These are phyloP conservation scores for Dothideomycetes sp. DNA, from an alignment of 2,329 filamentous ascomycete genomes.

Conservation along the genomic window DNA sequence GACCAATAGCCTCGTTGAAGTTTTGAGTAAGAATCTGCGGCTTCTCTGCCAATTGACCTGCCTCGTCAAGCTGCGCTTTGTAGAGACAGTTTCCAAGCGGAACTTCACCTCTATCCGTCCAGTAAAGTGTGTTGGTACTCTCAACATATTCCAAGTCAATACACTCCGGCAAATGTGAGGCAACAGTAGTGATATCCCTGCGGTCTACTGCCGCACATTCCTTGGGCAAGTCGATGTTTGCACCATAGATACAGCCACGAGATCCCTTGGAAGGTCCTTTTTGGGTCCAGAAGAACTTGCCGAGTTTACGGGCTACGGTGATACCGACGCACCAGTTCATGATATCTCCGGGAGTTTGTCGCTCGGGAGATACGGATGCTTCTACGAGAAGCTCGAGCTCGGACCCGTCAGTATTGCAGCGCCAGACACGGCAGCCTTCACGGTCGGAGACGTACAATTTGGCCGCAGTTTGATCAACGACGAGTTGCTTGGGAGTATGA, in stretches of 20 bases:
- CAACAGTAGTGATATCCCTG: conserved; percentile 22
- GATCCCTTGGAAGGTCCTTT: conserved; percentile 46
- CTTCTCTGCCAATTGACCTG: not conserved
- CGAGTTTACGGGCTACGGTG: conserved; percentile 32
- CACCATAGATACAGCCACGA: conserved; percentile 45
- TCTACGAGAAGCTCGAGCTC: conserved; percentile 32
- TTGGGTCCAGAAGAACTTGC: conserved; percentile 51
- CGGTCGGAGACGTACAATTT: conserved; percentile 37
- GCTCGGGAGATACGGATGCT: conserved; percentile 30
- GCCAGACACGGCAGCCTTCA: conserved; percentile 32
- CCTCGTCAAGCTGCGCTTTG: conserved; percentile 8
- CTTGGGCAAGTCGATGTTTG: conserved; percentile 36
- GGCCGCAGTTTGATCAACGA: conserved; percentile 21
- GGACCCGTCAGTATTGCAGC: conserved; percentile 29
- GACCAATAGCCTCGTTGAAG: conserved; percentile 40
- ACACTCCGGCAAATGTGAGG: conserved; percentile 43
- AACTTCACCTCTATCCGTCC: conserved; percentile 54
- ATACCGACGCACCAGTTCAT: conserved; percentile 51
- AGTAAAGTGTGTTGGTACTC: conserved; percentile 40
- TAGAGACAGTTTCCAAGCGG: conserved; percentile 48
- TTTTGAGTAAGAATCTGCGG: conserved; percentile 22
- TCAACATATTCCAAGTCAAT: conserved; percentile 50
- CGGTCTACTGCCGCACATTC: conserved; percentile 37
- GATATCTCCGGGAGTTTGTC: conserved; percentile 3
- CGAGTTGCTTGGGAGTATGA: conserved; percentile 42